Evolutionary conservation across 106 monocot species (phyloP).

Genomic region (Triglochin maritima): DNA sequence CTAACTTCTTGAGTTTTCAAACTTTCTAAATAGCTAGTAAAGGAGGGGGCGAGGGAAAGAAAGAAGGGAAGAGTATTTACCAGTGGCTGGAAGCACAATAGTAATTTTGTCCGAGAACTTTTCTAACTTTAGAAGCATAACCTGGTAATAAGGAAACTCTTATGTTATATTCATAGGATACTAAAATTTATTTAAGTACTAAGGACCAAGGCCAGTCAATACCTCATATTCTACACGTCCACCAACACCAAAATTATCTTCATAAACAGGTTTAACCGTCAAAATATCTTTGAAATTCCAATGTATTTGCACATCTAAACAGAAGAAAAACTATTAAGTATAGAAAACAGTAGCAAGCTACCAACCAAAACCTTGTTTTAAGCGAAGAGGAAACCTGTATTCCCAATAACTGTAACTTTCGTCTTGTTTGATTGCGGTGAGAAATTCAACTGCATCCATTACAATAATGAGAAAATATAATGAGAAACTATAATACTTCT

Average conservation of each 20-base stretch:
- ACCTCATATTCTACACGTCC: conserved; percentile 53
- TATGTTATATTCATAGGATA: not conserved
- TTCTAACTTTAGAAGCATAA: conserved; percentile 31
- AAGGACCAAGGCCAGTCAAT: not conserved
- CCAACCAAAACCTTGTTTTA: not conserved
- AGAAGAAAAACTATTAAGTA: not conserved
- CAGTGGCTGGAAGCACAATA: conserved; percentile 70
- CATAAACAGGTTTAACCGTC: conserved; percentile 24
- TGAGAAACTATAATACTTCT: not conserved
- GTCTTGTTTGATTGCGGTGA: conserved; percentile 48
- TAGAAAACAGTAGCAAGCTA: not conserved
- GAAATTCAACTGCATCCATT: conserved; percentile 54
- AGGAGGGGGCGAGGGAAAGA: too few species aligned
- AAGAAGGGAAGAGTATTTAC: conserved; percentile 19
- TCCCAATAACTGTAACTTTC: conserved; percentile 47
- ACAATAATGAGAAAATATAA: not conserved
- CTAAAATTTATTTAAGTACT: not conserved
- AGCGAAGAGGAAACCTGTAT: conserved; percentile 49
- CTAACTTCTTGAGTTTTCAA: too few species aligned
- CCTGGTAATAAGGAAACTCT: conserved; percentile 27
- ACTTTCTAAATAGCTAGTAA: too few species aligned
- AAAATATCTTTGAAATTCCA: conserved; percentile 60
- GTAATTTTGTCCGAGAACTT: conserved; percentile 53
- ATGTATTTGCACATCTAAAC: conserved; percentile 64
- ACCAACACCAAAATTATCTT: conserved; percentile 33